Evolutionary conservation across 305 asterid species (phyloP), one percentile per base, ranked within the genome.

Genomic region (Petunia hybrid): DNA sequence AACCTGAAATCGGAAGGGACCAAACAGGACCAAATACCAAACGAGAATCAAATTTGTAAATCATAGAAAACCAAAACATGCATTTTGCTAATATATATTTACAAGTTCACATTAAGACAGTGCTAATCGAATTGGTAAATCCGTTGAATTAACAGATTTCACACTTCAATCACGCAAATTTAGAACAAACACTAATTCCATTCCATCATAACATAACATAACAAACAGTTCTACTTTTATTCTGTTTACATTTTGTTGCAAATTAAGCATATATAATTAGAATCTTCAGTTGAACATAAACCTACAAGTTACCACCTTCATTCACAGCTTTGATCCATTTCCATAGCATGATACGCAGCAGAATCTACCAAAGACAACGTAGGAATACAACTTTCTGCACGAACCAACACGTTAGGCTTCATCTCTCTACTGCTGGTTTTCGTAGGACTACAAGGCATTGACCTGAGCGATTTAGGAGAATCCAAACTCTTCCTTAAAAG

Each of bases 361-460:
- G 89, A 83, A 40, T 90, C 94, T 14, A 67, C 91, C 77, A 93
- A 84, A 80, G 89, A 85, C 63, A 95, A 79, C 61, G 89, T 87
- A 78, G 97, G 87, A 80, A 95, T 88, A 76, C 95, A 95, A 45
- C 98, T 93, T 71, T 88, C 98, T 0, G 99, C 89, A 4, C 97
- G 91, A 45, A 84, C 62, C 85, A 92, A 76, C 40, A 86, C 83
- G 12, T 62, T 35, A 3, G 84, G 84, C 42, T 85, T 81, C 74
- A 84, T 4, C 63, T 79, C 70, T 7, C 62, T 40, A 16, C 39
- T 53, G 70, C 6, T 85, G 45, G 60, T 89, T 57, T 59, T 86
- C 0, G 80, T 87, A 42, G 98, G 99, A 87, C 95, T 93, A 68
- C 91, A 81, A 8, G 98, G 97, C 91, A 88, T 71, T 6, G 97